These are phyloP conservation scores for Aschersonia sp. DNA, from an alignment of 2,329 filamentous ascomycete species.

Conservation along the genomic window DNA sequence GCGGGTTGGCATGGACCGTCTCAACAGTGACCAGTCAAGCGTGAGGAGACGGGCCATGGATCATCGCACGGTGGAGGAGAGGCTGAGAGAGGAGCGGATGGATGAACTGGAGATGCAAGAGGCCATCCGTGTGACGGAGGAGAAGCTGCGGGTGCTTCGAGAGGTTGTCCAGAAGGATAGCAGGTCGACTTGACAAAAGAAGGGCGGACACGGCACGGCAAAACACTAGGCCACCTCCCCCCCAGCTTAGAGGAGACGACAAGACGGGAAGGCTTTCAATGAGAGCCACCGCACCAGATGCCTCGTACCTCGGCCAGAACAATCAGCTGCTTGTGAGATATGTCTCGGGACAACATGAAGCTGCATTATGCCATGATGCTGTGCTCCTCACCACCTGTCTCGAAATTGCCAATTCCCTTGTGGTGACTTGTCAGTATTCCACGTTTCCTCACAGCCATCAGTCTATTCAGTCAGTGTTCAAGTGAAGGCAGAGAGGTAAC, in stretches of 20 bases:
- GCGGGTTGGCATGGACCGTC: conserved; percentile 56
- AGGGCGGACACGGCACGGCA: too few relatives aligned
- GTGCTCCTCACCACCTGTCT: too few relatives aligned
- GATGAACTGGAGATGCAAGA: conserved; percentile 61
- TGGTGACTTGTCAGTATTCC: neutral
- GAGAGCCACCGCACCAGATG: neutral
- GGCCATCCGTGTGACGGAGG: conserved; percentile 75
- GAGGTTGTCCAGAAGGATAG: conserved; percentile 43
- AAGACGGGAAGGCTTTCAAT: neutral
- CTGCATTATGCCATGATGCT: too few relatives aligned
- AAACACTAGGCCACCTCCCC: too few relatives aligned
- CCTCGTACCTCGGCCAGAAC: too few relatives aligned
- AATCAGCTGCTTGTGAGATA: too few relatives aligned
- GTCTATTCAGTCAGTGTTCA: neutral
- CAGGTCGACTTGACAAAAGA: conserved; percentile 6
- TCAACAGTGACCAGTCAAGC: conserved; percentile 20
- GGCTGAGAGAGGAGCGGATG: conserved; percentile 45
- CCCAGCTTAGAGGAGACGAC: neutral
- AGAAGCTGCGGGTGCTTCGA: conserved; percentile 66
- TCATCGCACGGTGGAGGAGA: conserved; percentile 44
- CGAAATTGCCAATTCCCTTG: neutral
- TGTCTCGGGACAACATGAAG: too few relatives aligned
- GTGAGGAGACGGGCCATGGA: conserved; percentile 34
- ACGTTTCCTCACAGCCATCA: too few relatives aligned
- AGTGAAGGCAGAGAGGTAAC: neutral